Evolutionary conservation across 768 basidiomycete species (phyloP).

Genomic region (Fibroporia radiculosa): DNA sequence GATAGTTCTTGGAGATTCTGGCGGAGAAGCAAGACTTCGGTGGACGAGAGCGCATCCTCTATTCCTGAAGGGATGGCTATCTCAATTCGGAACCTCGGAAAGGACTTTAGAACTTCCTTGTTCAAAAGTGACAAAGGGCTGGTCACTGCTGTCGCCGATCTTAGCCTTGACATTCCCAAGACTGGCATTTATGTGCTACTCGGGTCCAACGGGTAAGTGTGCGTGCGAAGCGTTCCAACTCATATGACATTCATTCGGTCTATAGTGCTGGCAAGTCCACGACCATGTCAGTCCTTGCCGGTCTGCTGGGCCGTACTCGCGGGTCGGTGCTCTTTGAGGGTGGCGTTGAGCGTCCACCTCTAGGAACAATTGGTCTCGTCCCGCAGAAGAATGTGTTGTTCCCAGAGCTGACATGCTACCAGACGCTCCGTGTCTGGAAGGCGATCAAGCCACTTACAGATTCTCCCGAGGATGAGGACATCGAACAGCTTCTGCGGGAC

Average conservation of each 20-base stretch:
- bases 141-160: slow-evolving; percentile 58
- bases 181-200: slow-evolving; percentile 71
- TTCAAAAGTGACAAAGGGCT: slow-evolving; percentile 38
- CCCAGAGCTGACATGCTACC: slow-evolving; percentile 64
- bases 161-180: slow-evolving; percentile 63
- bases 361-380: slow-evolving; percentile 66
- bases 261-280: slow-evolving; percentile 74
- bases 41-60: slow-evolving; percentile 18
- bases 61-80: slow-evolving; percentile 42
- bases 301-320: slow-evolving; percentile 48
- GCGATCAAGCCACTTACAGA: slow-evolving; percentile 51
- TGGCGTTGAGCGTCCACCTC: slow-evolving; percentile 43
- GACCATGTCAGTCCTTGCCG: slow-evolving; percentile 55
- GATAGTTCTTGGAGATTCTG: slow-evolving; percentile 15
- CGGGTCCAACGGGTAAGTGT: slow-evolving; percentile 56
- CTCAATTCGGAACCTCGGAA: slow-evolving; percentile 51
- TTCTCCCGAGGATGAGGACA: slow-evolving; percentile 43
- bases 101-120: slow-evolving; percentile 45
- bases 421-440: slow-evolving; percentile 66
- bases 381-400: slow-evolving; percentile 83
- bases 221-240: background rate
- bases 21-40: slow-evolving; percentile 10
- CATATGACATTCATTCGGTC: background rate
- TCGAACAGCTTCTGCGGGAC: slow-evolving; percentile 56
- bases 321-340: slow-evolving; percentile 54